Conservation (phyloP, 768 basidiomycete species). For the Tricholoma furcatifolium region DNA sequence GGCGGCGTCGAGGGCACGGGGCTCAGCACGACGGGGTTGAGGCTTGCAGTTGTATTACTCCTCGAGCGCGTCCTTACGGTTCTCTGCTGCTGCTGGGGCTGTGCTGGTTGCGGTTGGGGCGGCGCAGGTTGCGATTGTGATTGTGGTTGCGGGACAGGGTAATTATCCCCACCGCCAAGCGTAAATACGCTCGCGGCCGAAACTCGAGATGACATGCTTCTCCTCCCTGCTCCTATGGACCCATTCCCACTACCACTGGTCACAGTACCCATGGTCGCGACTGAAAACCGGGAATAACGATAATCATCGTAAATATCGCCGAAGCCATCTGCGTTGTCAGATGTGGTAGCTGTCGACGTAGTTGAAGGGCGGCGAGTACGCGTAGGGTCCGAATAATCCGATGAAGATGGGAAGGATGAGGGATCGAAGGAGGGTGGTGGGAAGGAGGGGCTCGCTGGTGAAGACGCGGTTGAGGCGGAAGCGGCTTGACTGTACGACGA, state of each 20-base stretch:
- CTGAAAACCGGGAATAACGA: slow-evolving; percentile 64
- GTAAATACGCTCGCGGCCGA: no score
- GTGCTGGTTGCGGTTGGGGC: no score
- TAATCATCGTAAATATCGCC: slow-evolving; percentile 82
- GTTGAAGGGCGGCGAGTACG: slow-evolving; percentile 7
- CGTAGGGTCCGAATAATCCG: background rate
- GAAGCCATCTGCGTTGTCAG: slow-evolving; percentile 29
- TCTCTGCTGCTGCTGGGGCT: background rate
- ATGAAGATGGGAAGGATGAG: no score
- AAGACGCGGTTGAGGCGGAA: background rate
- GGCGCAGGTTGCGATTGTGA: no score
- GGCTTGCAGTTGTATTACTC: slow-evolving; percentile 16
- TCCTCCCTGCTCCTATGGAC: slow-evolving; percentile 1
- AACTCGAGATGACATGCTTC: background rate
- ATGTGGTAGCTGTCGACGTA: slow-evolving; percentile 22
- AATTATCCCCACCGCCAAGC: no score
- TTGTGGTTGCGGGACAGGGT: no score
- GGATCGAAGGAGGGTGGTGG: background rate
- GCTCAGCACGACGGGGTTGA: slow-evolving; percentile 4
- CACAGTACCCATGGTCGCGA: slow-evolving; percentile 31
- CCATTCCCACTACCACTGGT: slow-evolving; percentile 7
- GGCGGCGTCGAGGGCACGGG: background rate
- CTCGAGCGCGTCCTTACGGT: slow-evolving; percentile 3
- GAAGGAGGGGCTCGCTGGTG: background rate
- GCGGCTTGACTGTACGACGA: background rate